Evolutionary conservation across 441 rosid species (phyloP).

Genomic region (Adansonia gregorii): DNA sequence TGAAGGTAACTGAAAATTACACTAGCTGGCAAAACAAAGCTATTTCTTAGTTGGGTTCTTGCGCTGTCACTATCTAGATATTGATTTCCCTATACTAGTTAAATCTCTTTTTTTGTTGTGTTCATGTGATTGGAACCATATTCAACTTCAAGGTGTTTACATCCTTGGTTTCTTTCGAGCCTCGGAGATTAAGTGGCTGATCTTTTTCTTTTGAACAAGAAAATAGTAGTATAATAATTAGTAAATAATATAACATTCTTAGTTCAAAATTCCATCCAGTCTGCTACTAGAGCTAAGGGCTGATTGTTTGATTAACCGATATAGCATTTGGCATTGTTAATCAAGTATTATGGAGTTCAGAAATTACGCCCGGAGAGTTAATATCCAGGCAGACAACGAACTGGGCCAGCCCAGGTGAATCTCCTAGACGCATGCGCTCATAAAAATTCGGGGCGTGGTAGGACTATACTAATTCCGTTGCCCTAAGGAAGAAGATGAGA

Average conservation of each 20-base stretch:
- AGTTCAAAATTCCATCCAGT: too few species aligned
- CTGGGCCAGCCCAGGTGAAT: conserved; percentile 9
- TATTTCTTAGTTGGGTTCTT: neutral
- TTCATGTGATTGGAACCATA: neutral
- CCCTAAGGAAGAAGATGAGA: neutral
- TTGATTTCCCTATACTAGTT: neutral
- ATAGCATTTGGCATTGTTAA: too few species aligned
- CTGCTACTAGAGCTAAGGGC: too few species aligned
- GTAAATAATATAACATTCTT: too few species aligned
- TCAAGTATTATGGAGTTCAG: too few species aligned
- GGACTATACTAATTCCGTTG: neutral
- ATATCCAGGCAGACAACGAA: neutral
- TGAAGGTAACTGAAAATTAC: neutral
- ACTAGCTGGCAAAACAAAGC: neutral
- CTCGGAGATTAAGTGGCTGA: too few species aligned
- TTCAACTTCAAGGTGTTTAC: too few species aligned
- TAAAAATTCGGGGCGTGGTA: neutral
- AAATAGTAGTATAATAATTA: too few species aligned
- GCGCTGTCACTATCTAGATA: neutral
- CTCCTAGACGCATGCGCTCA: conserved; percentile 9
- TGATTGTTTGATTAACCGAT: too few species aligned
- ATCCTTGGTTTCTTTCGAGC: too few species aligned
- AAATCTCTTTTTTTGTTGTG: neutral
- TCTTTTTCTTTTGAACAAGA: too few species aligned
- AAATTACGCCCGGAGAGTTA: too few species aligned